These are phyloP conservation scores for Thuidium tamariscinum DNA, from an alignment of 225 moss, liverwort and hornwort species.

Conservation along the genomic window DNA sequence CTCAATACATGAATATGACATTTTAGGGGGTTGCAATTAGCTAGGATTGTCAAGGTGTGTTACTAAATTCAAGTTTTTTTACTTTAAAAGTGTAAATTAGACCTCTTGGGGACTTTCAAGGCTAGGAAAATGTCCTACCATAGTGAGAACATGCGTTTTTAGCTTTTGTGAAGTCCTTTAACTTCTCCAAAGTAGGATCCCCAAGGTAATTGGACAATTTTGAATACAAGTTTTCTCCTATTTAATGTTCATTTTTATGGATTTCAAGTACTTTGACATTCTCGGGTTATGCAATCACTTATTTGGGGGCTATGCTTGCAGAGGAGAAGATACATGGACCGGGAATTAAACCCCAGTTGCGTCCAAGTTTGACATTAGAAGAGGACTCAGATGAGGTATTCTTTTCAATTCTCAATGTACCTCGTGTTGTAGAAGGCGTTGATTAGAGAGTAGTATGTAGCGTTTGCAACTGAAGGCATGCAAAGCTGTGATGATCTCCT, in stretches of 20 bases:
- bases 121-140: not conserved
- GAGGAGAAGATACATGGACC: conserved; percentile 1
- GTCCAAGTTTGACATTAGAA: conserved; percentile 22
- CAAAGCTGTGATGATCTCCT: not conserved
- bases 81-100: no score
- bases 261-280: not conserved
- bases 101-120: not conserved
- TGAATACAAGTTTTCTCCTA: not conserved
- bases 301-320: not conserved
- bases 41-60: not conserved
- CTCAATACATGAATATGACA: not conserved
- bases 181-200: not conserved
- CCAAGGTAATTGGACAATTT: not conserved
- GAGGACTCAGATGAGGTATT: conserved; percentile 45
- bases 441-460: not conserved
- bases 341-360: conserved; percentile 18
- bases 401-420: not conserved
- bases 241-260: not conserved
- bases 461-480: not conserved
- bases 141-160: not conserved
- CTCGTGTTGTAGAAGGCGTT: not conserved
- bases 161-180: not conserved
- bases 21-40: not conserved
- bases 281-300: not conserved
- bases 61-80: not conserved